phyloP scores from a whole-genome alignment of 495 filamentous ascomycete genomes.

The Tuber melanosporum region DNA sequence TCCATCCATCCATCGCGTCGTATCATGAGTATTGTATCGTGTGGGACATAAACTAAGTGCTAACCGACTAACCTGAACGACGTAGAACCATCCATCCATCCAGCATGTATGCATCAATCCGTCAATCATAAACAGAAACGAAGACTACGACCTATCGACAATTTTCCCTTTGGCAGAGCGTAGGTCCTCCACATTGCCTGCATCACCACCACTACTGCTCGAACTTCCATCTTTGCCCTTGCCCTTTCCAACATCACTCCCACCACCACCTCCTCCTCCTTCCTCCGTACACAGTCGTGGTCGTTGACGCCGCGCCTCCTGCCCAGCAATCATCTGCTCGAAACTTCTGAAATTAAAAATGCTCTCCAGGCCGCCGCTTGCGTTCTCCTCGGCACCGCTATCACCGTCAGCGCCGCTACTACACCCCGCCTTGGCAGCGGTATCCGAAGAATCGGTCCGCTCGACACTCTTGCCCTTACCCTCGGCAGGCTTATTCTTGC shows the following conservation, averaged over 20 bases:
- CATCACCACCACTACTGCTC: conserved; percentile 10
- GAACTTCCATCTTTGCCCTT: conserved; percentile 9
- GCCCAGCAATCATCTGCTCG: conserved; percentile 71
- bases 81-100: not conserved
- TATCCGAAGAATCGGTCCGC: conserved; percentile 48
- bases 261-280: conserved; percentile 14
- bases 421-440: conserved; percentile 41
- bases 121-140: not conserved
- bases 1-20: not conserved
- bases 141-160: not conserved
- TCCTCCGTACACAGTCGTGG: conserved; percentile 3
- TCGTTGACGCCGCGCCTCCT: conserved; percentile 45
- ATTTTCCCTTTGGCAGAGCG: not conserved
- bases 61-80: not conserved
- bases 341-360: conserved; percentile 91
- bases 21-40: not conserved
- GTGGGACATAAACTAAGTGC: not conserved
- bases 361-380: conserved; percentile 58
- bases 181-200: not conserved
- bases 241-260: conserved; percentile 21
- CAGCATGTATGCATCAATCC: not conserved
- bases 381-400: conserved; percentile 44
- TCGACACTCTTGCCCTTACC: conserved; percentile 82
- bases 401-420: conserved; percentile 47
- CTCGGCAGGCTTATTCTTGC: conserved; percentile 59